phyloP scores from a whole-genome alignment of 2,329 filamentous ascomycete genomes.

The Trichophaea hybrida region DNA sequence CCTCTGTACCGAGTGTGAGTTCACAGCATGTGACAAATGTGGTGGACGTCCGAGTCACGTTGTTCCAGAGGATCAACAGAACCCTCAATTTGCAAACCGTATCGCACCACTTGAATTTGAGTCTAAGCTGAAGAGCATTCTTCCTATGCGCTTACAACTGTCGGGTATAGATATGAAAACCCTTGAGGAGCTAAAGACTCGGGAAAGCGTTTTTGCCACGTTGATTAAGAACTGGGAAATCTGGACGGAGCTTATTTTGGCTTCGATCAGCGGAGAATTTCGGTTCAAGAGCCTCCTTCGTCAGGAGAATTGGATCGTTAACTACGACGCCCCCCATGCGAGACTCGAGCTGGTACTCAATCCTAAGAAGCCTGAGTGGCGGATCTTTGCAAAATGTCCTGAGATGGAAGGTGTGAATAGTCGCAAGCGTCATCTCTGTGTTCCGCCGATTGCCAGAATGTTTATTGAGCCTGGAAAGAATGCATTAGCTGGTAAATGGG shows the following conservation, averaged over 20 bases:
- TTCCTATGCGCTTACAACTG: conserved; percentile 34
- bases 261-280: conserved; percentile 30
- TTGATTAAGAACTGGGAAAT: conserved; percentile 28
- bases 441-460: conserved; percentile 38
- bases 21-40: conserved; percentile 42
- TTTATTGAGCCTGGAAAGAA: conserved; percentile 27
- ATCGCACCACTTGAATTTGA: conserved; percentile 35
- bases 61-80: background rate
- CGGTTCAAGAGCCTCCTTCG: conserved; percentile 29
- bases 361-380: conserved; percentile 33
- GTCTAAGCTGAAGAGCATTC: conserved; percentile 31
- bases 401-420: conserved; percentile 31
- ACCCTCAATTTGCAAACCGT: conserved; percentile 25
- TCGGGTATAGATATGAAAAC: conserved; percentile 26
- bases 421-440: conserved; percentile 33
- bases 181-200: conserved; percentile 11
- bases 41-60: conserved; percentile 38
- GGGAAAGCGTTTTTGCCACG: background rate
- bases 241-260: conserved; percentile 29
- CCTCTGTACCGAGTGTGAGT: conserved; percentile 39
- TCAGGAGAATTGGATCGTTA: conserved; percentile 33
- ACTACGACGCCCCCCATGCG: conserved; percentile 32
- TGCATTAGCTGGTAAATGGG: conserved; percentile 34
- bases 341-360: conserved; percentile 33
- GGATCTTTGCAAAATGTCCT: conserved; percentile 36